phyloP scores from a whole-genome alignment of 768 basidiomycete genomes.

The Trametes maxima region DNA sequence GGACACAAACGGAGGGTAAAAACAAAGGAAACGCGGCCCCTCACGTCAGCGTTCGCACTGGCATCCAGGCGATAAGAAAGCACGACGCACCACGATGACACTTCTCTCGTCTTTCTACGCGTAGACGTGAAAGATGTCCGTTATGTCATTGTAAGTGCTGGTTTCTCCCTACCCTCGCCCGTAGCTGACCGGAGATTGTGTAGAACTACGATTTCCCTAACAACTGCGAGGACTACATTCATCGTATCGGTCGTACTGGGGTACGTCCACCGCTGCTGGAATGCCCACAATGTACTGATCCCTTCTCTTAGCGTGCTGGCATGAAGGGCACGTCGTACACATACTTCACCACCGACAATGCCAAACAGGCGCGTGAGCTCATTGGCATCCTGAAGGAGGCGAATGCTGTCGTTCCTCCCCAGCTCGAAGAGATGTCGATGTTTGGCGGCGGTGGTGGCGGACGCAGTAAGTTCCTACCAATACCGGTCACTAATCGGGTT shows the following conservation, averaged over 20 bases:
- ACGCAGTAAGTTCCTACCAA: constrained; percentile 50
- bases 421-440: constrained; percentile 91
- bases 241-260: constrained; percentile 98
- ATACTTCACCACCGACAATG: constrained; percentile 96
- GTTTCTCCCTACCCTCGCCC: background rate
- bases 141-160: constrained; percentile 84
- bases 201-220: constrained; percentile 98
- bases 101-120: constrained; percentile 37
- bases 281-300: background rate
- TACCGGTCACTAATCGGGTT: background rate
- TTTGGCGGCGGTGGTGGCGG: constrained; percentile 83
- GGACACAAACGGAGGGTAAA: background rate
- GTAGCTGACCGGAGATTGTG: constrained; percentile 1
- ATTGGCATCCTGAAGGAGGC: constrained; percentile 85
- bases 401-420: constrained; percentile 82
- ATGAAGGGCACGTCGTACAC: constrained; percentile 92
- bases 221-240: constrained; percentile 97
- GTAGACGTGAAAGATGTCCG: constrained; percentile 99
- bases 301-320: constrained; percentile 70
- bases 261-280: constrained; percentile 44
- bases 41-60: background rate
- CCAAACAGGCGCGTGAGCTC: constrained; percentile 92
- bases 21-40: background rate
- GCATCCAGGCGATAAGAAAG: no score
- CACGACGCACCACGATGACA: no score